phyloP scores from a whole-genome alignment of 805 yeast species.

The Sugiyamaella smithiae region DNA sequence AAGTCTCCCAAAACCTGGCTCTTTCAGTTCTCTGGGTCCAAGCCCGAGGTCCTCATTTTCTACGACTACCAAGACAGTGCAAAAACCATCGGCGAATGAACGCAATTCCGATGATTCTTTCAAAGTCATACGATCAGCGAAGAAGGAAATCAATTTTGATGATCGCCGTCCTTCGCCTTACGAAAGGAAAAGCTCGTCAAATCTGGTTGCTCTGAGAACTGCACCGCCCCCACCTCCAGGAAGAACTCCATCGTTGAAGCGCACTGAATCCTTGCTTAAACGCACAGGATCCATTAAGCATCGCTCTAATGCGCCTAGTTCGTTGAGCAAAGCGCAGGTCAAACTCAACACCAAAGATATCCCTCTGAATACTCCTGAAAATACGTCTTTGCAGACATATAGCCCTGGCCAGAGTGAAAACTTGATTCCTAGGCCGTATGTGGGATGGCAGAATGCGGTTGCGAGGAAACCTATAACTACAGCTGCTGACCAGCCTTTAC shows the following conservation, averaged over 20 bases:
- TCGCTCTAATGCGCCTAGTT: neutral
- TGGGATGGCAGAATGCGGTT: slow-evolving; percentile 25
- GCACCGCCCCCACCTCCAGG: slow-evolving; percentile 41
- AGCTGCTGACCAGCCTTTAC: neutral
- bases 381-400: slow-evolving; percentile 17
- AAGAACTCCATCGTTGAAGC: slow-evolving; percentile 19
- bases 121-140: slow-evolving; percentile 59
- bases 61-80: neutral
- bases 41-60: neutral
- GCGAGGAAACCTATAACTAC: slow-evolving; percentile 25
- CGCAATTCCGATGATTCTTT: slow-evolving; percentile 45
- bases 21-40: slow-evolving; percentile 17
- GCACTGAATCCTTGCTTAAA: slow-evolving; percentile 3
- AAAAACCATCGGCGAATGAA: neutral
- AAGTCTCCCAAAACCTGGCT: slow-evolving; percentile 15
- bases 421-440: slow-evolving; percentile 29
- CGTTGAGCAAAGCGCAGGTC: neutral
- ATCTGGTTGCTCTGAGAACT: slow-evolving; percentile 63
- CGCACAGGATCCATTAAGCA: neutral
- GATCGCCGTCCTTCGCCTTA: slow-evolving; percentile 75
- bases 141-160: slow-evolving; percentile 74
- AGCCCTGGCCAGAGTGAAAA: slow-evolving; percentile 29
- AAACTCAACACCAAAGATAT: slow-evolving; percentile 11
- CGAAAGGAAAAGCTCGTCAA: slow-evolving; percentile 40
- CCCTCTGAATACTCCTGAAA: slow-evolving; percentile 6